These are phyloP conservation scores for Aspergillus pseudonomiae DNA, from an alignment of 2,329 filamentous ascomycete species.

Conservation along the genomic window DNA sequence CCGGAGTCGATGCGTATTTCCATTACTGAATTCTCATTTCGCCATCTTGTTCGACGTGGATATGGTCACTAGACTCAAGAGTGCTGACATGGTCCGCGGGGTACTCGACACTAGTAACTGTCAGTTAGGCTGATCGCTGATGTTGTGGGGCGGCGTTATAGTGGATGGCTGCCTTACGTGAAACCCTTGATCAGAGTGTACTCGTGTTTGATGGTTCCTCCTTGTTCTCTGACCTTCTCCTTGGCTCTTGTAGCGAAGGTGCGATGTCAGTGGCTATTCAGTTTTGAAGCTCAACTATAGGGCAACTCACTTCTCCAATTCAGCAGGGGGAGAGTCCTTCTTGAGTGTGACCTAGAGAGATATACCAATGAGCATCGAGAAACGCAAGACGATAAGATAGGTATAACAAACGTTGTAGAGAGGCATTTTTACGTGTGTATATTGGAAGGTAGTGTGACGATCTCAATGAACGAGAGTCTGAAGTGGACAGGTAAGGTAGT, in stretches of 20 bases:
- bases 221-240: conserved; percentile 71
- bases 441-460: background rate
- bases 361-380: conserved; percentile 2
- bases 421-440: conserved; percentile 36
- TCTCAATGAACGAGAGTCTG: background rate
- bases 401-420: conserved; percentile 40
- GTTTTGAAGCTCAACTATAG: background rate
- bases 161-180: conserved; percentile 64
- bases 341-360: conserved; percentile 74
- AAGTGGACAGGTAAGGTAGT: conserved; percentile 1
- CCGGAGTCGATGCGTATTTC: background rate
- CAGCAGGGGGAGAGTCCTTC: conserved; percentile 64
- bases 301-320: conserved; percentile 67
- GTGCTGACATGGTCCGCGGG: conserved; percentile 67
- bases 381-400: background rate
- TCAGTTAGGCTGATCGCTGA: conserved; percentile 11
- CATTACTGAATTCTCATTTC: conserved; percentile 72
- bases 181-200: conserved; percentile 91
- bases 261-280: background rate
- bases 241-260: conserved; percentile 64
- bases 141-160: background rate
- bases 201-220: conserved; percentile 81
- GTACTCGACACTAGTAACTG: conserved; percentile 67
- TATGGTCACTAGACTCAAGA: conserved; percentile 69
- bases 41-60: conserved; percentile 78